Evolutionary conservation across 306 rosid species (phyloP), one percentile per base, ranked within the genome.

Genomic region (Pterocarpus macrocarpus): DNA sequence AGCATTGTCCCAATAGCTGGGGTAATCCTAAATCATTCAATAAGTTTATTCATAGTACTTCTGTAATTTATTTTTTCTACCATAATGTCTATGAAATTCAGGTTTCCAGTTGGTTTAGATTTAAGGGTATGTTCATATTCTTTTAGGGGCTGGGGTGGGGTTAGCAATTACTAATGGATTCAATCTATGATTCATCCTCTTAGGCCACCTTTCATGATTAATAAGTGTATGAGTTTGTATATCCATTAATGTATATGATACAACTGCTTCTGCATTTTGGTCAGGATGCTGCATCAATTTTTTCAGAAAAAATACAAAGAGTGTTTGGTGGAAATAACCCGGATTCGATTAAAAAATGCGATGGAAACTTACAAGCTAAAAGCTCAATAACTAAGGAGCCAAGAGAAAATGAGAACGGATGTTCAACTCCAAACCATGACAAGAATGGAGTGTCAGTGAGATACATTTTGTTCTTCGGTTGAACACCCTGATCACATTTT

Each of bases 251-350:
- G 44, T n/a, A 45, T 32, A 13, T 13, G 12, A 41, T 49, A n/a
- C 58, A 64, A 58, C 52, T 73, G 35, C 35, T 30, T 71, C 69
- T n/a, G 43, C 52, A 69, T 64, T 82, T 61, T 77, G 77, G 15
- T 61, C 90, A 91, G 96, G 86, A 61, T 57, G 79, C 77, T 63
- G 45, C 76, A 13, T 61, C 71, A 64, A 76, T 64, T 36, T 80
- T 33, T 76, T 61, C 85, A 39, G 81, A 69, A 74, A 76, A 68
- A 52, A 85, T 75, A 36, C 85, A 61, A 17, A 78, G 47, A 45
- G 52, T 57, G 66, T 56, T 8, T 53, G 82, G 63, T 32, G 83
- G 70, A 12, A 38, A 73, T 65, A 77, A 78, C 68, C n/a, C 2
- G 55, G 79, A 85, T 47, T 67, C 72, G 5, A 49, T 36, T 57